A percentile compares a stretch with the other conserved stretches of the same genome.
Evolutionary conservation across 257 asterid genomes (phyloP).

Genomic region (Paulownia fortunei): DNA sequence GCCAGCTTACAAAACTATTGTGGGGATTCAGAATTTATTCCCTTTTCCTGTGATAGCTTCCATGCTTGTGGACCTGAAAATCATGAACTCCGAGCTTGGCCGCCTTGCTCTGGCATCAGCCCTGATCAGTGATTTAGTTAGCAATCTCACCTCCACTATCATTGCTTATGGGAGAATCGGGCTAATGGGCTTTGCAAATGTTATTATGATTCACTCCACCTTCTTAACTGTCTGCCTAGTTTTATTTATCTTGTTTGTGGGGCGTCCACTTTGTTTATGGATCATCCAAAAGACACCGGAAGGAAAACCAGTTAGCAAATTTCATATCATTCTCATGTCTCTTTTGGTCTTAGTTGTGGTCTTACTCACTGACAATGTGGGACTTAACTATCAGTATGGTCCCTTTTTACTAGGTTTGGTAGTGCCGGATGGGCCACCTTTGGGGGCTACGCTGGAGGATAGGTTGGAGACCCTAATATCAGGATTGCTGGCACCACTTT

Average conservation of each 20-base stretch:
- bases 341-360: conserved; percentile 57
- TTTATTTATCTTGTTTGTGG: conserved; percentile 50
- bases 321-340: conserved; percentile 53
- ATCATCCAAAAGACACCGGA: conserved; percentile 74
- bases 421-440: conserved; percentile 92
- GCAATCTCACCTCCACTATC: conserved; percentile 47
- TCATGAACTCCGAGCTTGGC: conserved; percentile 89
- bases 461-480: conserved; percentile 66
- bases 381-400: conserved; percentile 72
- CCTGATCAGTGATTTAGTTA: conserved; percentile 66
- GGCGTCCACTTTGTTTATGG: conserved; percentile 62
- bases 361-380: conserved; percentile 66
- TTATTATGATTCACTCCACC: conserved; percentile 42
- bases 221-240: conserved; percentile 43
- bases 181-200: conserved; percentile 38
- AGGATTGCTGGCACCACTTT: conserved; percentile 75
- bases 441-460: conserved; percentile 81
- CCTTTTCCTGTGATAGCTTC: conserved; percentile 85
- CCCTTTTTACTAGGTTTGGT: conserved; percentile 80
- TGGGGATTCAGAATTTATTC: conserved; percentile 55
- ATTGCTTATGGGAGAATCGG: conserved; percentile 56
- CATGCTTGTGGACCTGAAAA: conserved; percentile 76
- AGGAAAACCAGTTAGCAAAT: conserved; percentile 62
- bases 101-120: conserved; percentile 80
- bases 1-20: conserved; percentile 48